A percentile compares a stretch with the other conserved stretches of the same genome.
Evolutionary conservation across 83 land plant genomes (phyloP).

Genomic region (Larix sibirica): DNA sequence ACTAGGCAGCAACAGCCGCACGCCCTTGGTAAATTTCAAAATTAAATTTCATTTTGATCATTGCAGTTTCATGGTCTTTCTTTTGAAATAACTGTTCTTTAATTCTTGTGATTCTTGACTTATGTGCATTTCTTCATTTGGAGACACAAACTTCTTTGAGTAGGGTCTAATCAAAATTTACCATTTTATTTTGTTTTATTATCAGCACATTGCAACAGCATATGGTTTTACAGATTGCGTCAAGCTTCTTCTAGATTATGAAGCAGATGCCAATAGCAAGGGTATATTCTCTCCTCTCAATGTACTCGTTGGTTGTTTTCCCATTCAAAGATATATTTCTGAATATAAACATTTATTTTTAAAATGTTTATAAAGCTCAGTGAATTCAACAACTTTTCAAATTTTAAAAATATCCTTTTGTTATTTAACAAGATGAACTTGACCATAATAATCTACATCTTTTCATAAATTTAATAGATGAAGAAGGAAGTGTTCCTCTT

Average conservation of each 20-base stretch:
- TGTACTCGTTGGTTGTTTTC: not conserved
- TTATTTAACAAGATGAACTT: too few species aligned
- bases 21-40: slow-evolving; percentile 44
- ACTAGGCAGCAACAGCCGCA: slow-evolving; percentile 42
- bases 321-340: not conserved
- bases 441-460: not conserved
- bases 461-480: slow-evolving; percentile 29
- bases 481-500: slow-evolving; percentile 52
- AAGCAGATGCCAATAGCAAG: slow-evolving; percentile 52
- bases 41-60: not conserved
- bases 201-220: slow-evolving; percentile 75
- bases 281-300: slow-evolving; percentile 28
- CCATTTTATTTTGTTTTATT: not conserved
- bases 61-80: not conserved
- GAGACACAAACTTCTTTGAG: not conserved
- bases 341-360: not conserved
- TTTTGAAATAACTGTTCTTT: not conserved
- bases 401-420: not conserved
- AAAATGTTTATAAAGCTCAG: not conserved
- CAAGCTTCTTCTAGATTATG: slow-evolving; percentile 46
- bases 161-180: not conserved
- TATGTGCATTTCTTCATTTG: not conserved
- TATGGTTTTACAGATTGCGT: slow-evolving; percentile 50
- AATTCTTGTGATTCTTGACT: not conserved
- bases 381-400: not conserved